These are phyloP conservation scores for Aureobasidium melanogenum DNA, from an alignment of 2,329 filamentous ascomycete species.

Conservation along the genomic window DNA sequence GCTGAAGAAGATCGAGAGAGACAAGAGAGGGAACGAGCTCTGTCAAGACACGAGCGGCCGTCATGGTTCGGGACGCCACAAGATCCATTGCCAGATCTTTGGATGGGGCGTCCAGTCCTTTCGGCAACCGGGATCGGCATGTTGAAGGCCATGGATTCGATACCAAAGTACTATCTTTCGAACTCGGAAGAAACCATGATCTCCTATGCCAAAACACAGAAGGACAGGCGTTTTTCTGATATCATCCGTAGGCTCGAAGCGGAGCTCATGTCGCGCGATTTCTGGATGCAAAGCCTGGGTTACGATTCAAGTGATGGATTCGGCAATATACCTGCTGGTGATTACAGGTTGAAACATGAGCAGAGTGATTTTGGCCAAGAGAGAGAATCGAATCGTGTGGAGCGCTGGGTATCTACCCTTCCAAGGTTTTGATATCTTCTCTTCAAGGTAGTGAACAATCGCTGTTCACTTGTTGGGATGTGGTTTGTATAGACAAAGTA, in stretches of 20 bases:
- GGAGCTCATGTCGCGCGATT: background rate
- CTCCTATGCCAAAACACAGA: background rate
- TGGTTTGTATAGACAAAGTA: no score
- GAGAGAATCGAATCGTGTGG: background rate
- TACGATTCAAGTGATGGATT: background rate
- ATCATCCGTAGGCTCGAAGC: background rate
- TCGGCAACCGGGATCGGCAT: background rate
- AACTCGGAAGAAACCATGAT: background rate
- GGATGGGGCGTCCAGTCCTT: constrained; percentile 2
- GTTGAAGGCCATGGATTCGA: background rate
- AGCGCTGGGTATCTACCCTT: background rate
- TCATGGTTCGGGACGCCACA: background rate
- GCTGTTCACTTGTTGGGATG: background rate
- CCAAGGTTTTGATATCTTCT: background rate
- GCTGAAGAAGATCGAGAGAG: background rate
- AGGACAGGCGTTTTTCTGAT: background rate
- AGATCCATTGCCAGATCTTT: background rate
- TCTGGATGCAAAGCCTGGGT: constrained; percentile 1
- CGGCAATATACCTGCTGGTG: background rate
- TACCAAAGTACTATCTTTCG: background rate
- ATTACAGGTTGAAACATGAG: background rate
- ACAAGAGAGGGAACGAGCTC: background rate
- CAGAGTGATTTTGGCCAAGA: background rate
- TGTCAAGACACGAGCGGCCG: background rate
- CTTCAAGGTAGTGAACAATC: background rate